Conservation (phyloP, 352 stramenopile species). For the Globisporangium cystogenes region DNA sequence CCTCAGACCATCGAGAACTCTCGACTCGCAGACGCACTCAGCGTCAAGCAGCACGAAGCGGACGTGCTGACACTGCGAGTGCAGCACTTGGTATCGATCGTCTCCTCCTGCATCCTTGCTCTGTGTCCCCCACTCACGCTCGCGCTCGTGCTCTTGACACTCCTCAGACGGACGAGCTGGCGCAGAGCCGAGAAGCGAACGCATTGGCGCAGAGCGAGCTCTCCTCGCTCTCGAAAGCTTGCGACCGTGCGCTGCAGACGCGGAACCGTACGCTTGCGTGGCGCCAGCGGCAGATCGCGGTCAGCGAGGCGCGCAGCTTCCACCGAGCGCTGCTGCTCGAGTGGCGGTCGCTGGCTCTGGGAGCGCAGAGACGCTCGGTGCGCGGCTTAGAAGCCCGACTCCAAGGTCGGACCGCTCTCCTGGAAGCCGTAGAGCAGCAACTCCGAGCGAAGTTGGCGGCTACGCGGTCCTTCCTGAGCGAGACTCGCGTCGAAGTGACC, state of each 20-base stretch:
- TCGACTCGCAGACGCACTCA: slow-evolving; percentile 13
- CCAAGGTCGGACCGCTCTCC: background rate
- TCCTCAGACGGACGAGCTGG: slow-evolving; percentile 22
- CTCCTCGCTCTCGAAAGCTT: slow-evolving; percentile 14
- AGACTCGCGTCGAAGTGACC: background rate
- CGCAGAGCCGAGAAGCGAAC: slow-evolving; percentile 4
- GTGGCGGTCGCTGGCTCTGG: slow-evolving; percentile 17
- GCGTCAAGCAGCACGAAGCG: slow-evolving; percentile 26
- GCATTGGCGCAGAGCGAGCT: slow-evolving; percentile 5
- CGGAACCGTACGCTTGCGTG: slow-evolving; percentile 31
- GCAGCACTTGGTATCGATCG: slow-evolving; percentile 19
- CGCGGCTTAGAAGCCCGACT: background rate
- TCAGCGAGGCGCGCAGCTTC: background rate
- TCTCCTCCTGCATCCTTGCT: background rate
- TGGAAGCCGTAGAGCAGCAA: background rate
- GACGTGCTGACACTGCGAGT: slow-evolving; percentile 11
- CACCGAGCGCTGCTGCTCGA: slow-evolving; percentile 18
- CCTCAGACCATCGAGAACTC: slow-evolving; percentile 16
- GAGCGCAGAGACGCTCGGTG: background rate
- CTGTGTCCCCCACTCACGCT: background rate
- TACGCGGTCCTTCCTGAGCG: slow-evolving; percentile 1
- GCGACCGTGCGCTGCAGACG: slow-evolving; percentile 19
- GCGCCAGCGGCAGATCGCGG: slow-evolving; percentile 18
- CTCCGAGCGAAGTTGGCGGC: background rate
- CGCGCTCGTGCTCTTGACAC: background rate